Base-by-base conservation (phyloP, 2,329 filamentous ascomycete genomes). In the Hortaea werneckii region DNA sequence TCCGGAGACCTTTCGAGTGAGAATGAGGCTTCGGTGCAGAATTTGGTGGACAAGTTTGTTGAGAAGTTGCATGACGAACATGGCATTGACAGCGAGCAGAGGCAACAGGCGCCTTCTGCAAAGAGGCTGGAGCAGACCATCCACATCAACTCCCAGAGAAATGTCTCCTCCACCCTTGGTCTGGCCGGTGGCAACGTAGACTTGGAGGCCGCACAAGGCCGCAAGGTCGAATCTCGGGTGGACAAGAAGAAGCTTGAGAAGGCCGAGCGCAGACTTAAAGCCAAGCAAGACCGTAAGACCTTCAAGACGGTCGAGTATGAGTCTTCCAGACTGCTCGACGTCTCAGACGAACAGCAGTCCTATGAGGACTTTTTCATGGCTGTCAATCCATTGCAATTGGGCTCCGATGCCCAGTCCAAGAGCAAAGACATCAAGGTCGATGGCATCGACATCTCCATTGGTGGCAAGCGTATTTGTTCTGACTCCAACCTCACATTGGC, bases 301-400 rank as follows among this genome's bases (percentile, higher is more conserved):
- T 95, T 92, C 82, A 96, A 96, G 77, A 95, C 84, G 46, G 92
- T 98, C 57, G 87, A 95, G 68, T 98, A 98, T 66, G 92, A 98
- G 70, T 86, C 92, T 0, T 96, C 92, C 9, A 82, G 82, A 55
- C 74, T 98, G 55, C 80, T 98, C 54, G 83, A 94, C 62, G 79
- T 87, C 67, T 77, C 87, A 4, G 84, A 90, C 58, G 79, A 83
- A 58, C 74, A 89, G 9, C 83, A 95, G 74, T 94, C 87, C 37
- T 98, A 98, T 65, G 92, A 98, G 69, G 92, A 98, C 65, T 96
- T 98, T 71, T 98, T 94, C 78, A 96, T 98, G 92, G 84, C 87
- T 44, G 92, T 98, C 73, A 98, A 98, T 67, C 92, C 92, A 50
- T 77, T 98, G 52, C 90, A 96, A 64, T 61, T 96, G 50, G 90